These are phyloP conservation scores for Primulina tabacum DNA, from an alignment of 257 asterid species.

Conservation along the genomic window DNA sequence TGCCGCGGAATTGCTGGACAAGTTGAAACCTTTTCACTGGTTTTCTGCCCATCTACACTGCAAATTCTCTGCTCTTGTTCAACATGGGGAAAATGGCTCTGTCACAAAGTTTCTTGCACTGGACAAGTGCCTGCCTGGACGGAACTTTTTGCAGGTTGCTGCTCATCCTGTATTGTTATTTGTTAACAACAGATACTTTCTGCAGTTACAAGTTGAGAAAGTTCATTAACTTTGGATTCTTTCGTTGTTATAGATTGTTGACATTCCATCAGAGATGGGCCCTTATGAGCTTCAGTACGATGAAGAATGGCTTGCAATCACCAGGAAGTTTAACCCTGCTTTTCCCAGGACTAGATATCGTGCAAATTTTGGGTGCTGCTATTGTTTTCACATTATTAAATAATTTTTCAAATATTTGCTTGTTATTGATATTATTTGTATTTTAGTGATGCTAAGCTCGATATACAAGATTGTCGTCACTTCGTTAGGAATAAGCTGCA, in stretches of 20 bases:
- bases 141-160: slow-evolving; percentile 71
- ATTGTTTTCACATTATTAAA: slow-evolving; percentile 11
- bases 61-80: slow-evolving; percentile 91
- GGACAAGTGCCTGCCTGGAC: slow-evolving; percentile 56
- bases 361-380: slow-evolving; percentile 52
- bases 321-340: slow-evolving; percentile 63
- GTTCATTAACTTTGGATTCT: slow-evolving; percentile 23
- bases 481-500: slow-evolving; percentile 58
- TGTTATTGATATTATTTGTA: slow-evolving; percentile 25
- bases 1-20: slow-evolving; percentile 76
- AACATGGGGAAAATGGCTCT: slow-evolving; percentile 68
- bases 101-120: slow-evolving; percentile 56
- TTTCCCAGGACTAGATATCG: slow-evolving; percentile 60
- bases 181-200: slow-evolving; percentile 14
- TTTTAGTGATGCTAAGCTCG: slow-evolving; percentile 53
- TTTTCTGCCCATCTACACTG: slow-evolving; percentile 97
- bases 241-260: slow-evolving; percentile 52
- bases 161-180: slow-evolving; percentile 15
- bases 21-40: slow-evolving; percentile 83
- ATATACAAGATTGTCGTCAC: slow-evolving; percentile 53
- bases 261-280: slow-evolving; percentile 74
- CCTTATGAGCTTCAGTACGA: slow-evolving; percentile 80
- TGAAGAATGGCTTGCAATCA: slow-evolving; percentile 97
- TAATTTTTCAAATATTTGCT: slow-evolving; percentile 15
- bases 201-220: slow-evolving; percentile 16